Percentiles rank a stretch among this genome's conserved stretches.
phyloP scores from a whole-genome alignment of 2,329 filamentous ascomycete species.

The Microcera coccophila region DNA sequence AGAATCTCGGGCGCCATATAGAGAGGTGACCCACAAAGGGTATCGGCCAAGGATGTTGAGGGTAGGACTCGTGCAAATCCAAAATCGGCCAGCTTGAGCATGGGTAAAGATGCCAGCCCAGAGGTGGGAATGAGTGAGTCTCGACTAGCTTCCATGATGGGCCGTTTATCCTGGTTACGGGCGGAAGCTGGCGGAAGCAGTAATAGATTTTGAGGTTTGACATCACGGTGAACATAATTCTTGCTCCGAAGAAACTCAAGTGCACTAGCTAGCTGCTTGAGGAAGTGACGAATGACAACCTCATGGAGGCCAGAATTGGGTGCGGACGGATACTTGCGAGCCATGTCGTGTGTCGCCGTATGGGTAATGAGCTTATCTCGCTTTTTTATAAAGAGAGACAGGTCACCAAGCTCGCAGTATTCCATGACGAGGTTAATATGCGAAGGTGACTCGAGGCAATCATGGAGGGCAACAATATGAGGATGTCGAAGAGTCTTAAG shows the following conservation, averaged over 20 bases:
- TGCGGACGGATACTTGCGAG: conserved; percentile 85
- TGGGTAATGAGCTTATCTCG: conserved; percentile 75
- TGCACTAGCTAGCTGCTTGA: conserved; percentile 91
- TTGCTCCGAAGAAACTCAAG: conserved; percentile 80
- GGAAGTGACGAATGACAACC: conserved; percentile 91
- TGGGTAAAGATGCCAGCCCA: conserved; percentile 79
- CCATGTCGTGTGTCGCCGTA: conserved; percentile 82
- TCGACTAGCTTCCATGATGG: conserved; percentile 71
- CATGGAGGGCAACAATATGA: conserved; percentile 93
- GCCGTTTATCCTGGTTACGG: conserved; percentile 48
- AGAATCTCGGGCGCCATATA: conserved; percentile 99
- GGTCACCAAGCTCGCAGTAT: conserved; percentile 91
- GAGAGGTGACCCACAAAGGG: conserved; percentile 89
- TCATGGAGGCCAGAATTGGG: conserved; percentile 85
- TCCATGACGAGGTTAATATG: conserved; percentile 99
- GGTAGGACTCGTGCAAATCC: conserved; percentile 94
- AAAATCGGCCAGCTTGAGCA: conserved; percentile 97
- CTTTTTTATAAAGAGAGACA: conserved; percentile 96
- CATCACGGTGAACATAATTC: conserved; percentile 91
- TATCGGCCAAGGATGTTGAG: conserved; percentile 87
- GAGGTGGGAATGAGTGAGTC: conserved; percentile 77
- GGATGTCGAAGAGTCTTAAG: conserved; percentile 91
- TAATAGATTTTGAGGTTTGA: conserved; percentile 95
- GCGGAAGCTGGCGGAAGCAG: conserved; percentile 78
- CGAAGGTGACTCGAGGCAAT: conserved; percentile 80